Percentiles rank a stretch among this genome's conserved stretches.
These are phyloP conservation scores for Penicillium sp. DNA, from an alignment of 2,329 filamentous ascomycete species.

Conservation along the genomic window DNA sequence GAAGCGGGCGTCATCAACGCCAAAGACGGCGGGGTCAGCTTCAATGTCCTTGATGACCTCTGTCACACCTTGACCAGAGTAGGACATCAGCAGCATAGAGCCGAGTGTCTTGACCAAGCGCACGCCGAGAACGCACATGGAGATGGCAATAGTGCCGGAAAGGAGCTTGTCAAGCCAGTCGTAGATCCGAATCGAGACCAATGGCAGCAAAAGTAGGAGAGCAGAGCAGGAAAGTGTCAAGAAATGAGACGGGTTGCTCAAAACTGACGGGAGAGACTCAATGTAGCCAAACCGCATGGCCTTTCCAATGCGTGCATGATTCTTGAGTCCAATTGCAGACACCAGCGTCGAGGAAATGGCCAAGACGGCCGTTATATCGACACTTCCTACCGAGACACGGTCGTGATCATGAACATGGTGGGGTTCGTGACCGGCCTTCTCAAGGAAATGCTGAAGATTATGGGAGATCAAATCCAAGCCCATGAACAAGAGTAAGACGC, in stretches of 20 bases:
- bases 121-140: constrained; percentile 86
- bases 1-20: constrained; percentile 88
- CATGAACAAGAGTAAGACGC: constrained; percentile 94
- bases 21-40: constrained; percentile 71
- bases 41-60: constrained; percentile 85
- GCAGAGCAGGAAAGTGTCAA: constrained; percentile 85
- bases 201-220: constrained; percentile 76
- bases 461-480: constrained; percentile 94
- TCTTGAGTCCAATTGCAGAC: constrained; percentile 82
- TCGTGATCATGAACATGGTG: constrained; percentile 71
- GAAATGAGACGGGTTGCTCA: constrained; percentile 94
- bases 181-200: constrained; percentile 79
- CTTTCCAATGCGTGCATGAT: constrained; percentile 88
- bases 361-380: constrained; percentile 79
- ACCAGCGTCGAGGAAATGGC: constrained; percentile 82
- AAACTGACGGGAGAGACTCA: constrained; percentile 76
- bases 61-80: constrained; percentile 62
- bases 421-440: constrained; percentile 71
- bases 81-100: constrained; percentile 95
- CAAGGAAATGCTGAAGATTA: constrained; percentile 88
- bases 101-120: constrained; percentile 84
- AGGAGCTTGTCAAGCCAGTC: constrained; percentile 81
- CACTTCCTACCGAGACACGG: constrained; percentile 69
- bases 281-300: constrained; percentile 86
- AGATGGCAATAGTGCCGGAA: constrained; percentile 76